phyloP scores from a whole-genome alignment of 2,329 filamentous ascomycete species.

The Dendrostoma leiphaemia region DNA sequence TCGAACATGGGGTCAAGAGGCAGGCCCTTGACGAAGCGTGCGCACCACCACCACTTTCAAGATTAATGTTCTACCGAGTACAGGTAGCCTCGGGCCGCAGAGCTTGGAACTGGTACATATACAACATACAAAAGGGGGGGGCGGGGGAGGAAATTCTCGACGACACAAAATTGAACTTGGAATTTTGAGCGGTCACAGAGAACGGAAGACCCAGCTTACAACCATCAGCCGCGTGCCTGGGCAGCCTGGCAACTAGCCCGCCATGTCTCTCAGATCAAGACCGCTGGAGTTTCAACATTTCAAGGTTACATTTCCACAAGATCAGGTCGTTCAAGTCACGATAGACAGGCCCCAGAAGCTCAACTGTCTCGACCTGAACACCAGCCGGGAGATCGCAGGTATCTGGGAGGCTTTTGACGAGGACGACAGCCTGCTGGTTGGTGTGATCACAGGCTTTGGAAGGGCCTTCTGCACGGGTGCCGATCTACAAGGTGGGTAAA shows the following conservation, averaged over 20 bases:
- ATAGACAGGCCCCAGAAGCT: conserved; percentile 54
- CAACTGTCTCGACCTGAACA: conserved; percentile 49
- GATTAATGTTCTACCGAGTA: no score
- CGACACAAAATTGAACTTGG: no score
- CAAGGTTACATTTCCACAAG: conserved; percentile 16
- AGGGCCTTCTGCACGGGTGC: conserved; percentile 64
- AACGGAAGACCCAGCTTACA: background rate
- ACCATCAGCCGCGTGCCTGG: background rate
- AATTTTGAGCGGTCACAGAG: no score
- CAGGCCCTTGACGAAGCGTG: no score
- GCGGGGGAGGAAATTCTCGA: no score
- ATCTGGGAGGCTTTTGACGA: conserved; percentile 52
- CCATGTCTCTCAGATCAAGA: conserved; percentile 17
- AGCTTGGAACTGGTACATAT: no score
- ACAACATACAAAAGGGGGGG: no score
- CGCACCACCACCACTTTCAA: no score
- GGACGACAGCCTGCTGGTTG: conserved; percentile 55
- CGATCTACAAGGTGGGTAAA: conserved; percentile 50
- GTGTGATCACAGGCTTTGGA: conserved; percentile 60
- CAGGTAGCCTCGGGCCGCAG: no score
- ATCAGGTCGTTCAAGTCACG: conserved; percentile 30
- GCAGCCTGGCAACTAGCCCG: no score
- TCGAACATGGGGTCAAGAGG: no score
- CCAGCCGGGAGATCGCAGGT: conserved; percentile 44
- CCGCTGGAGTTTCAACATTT: conserved; percentile 20